Conservation (phyloP, 495 filamentous ascomycete species). For the Xylaria nigripes region DNA sequence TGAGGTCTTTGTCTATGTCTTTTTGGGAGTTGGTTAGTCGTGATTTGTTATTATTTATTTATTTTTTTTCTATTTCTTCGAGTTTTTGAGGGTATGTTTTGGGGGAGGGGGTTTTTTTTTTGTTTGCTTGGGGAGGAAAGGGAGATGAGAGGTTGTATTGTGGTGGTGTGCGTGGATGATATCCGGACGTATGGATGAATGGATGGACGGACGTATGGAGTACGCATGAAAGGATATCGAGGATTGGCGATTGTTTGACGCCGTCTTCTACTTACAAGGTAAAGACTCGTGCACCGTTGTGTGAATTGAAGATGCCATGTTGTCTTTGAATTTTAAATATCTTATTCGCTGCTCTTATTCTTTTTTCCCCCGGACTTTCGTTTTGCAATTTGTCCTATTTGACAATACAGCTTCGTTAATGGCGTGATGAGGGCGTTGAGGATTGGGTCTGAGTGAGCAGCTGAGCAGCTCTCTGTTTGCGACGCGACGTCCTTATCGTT, state of each 20-base stretch:
- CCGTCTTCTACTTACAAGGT: slow-evolving; percentile 52
- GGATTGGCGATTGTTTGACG: too few relatives aligned
- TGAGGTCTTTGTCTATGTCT: slow-evolving; percentile 67
- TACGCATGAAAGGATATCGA: too few relatives aligned
- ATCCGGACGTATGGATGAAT: too few relatives aligned
- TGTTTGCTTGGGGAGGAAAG: slow-evolving; percentile 8
- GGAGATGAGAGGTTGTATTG: not conserved
- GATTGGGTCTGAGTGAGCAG: not conserved
- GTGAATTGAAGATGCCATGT: slow-evolving; percentile 55
- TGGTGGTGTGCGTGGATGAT: too few relatives aligned
- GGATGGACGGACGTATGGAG: too few relatives aligned
- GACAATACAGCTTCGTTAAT: not conserved
- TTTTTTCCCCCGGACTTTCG: not conserved
- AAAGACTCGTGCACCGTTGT: slow-evolving; percentile 72
- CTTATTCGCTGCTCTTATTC: not conserved
- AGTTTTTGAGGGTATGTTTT: too few relatives aligned
- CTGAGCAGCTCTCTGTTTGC: not conserved
- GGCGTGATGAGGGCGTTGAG: not conserved
- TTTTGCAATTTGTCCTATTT: not conserved
- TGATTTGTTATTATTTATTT: too few relatives aligned
- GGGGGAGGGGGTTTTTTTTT: not conserved
- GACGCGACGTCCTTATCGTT: not conserved
- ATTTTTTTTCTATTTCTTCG: too few relatives aligned
- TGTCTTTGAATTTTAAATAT: not conserved
- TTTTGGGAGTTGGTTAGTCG: too few relatives aligned